Percentiles rank a stretch among this genome's conserved stretches.
Conservation (phyloP, 768 basidiomycete species). For the Leccinum uliginosum region DNA sequence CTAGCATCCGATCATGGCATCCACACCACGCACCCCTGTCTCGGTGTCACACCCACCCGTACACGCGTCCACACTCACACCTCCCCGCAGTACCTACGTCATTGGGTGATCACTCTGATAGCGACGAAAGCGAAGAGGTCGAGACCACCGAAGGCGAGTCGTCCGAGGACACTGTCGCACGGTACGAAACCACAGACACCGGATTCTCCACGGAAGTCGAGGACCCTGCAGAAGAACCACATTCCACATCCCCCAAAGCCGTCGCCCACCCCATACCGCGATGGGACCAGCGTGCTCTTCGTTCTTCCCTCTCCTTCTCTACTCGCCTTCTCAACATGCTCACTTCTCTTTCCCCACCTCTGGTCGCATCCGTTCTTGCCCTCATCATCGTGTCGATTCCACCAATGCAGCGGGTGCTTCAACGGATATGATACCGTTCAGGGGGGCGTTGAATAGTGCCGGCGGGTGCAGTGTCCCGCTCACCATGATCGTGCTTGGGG, state of each 20-base stretch:
- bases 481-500: constrained; percentile 88
- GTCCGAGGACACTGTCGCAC: constrained; percentile 19
- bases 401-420: constrained; percentile 68
- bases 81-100: constrained; percentile 22
- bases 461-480: constrained; percentile 84
- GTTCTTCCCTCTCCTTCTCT: background rate
- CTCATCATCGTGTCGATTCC: constrained; percentile 72
- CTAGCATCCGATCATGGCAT: background rate
- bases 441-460: constrained; percentile 59
- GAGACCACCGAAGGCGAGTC: constrained; percentile 19
- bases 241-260: background rate
- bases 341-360: constrained; percentile 83
- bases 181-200: constrained; percentile 3
- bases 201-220: constrained; percentile 15
- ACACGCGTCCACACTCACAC: constrained; percentile 3
- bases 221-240: background rate
- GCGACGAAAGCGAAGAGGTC: constrained; percentile 11
- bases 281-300: background rate
- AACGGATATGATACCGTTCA: constrained; percentile 58
- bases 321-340: background rate
- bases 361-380: constrained; percentile 74
- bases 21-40: background rate
- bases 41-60: background rate
- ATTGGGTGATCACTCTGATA: constrained; percentile 25
- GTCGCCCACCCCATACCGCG: background rate